Conservation (phyloP, 768 basidiomycete species). For the Botryobasidium botryosum region DNA sequence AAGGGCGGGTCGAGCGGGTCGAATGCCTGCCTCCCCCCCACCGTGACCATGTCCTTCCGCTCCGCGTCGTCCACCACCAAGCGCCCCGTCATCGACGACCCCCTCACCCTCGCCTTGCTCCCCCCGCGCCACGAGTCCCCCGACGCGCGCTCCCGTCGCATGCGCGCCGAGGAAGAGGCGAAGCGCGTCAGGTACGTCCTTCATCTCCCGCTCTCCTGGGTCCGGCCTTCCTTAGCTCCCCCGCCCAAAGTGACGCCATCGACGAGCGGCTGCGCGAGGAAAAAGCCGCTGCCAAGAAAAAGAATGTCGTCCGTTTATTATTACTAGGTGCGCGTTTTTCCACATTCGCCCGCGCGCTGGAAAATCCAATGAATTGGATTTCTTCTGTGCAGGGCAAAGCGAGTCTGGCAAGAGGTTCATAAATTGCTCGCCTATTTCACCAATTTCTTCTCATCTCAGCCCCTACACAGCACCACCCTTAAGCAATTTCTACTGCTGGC, state of each 20-base stretch:
- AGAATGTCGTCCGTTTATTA: not conserved
- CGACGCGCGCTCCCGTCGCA: slow-evolving; percentile 35
- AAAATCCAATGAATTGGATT: not conserved
- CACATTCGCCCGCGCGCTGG: not conserved
- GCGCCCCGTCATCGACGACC: not conserved
- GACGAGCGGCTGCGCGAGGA: not conserved
- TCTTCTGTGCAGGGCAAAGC: not conserved
- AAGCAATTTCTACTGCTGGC: not conserved
- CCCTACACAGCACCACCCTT: not conserved
- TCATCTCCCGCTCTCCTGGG: not conserved
- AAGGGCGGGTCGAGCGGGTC: too few species aligned
- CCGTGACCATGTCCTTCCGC: too few species aligned
- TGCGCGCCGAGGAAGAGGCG: slow-evolving; percentile 17
- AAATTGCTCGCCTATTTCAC: not conserved
- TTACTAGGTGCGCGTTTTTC: not conserved
- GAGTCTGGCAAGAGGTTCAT: slow-evolving; percentile 1
- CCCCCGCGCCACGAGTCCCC: slow-evolving; percentile 40
- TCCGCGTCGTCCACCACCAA: too few species aligned
- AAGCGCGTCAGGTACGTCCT: not conserved
- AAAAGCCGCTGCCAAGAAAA: too few species aligned
- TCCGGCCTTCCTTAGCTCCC: not conserved
- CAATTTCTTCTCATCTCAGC: not conserved
- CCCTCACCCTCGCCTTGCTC: slow-evolving; percentile 14
- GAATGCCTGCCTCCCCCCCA: too few species aligned
- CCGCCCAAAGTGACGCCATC: not conserved